Base-by-base conservation (phyloP, 2,329 filamentous ascomycete genomes). In the Claviceps purpurea region DNA sequence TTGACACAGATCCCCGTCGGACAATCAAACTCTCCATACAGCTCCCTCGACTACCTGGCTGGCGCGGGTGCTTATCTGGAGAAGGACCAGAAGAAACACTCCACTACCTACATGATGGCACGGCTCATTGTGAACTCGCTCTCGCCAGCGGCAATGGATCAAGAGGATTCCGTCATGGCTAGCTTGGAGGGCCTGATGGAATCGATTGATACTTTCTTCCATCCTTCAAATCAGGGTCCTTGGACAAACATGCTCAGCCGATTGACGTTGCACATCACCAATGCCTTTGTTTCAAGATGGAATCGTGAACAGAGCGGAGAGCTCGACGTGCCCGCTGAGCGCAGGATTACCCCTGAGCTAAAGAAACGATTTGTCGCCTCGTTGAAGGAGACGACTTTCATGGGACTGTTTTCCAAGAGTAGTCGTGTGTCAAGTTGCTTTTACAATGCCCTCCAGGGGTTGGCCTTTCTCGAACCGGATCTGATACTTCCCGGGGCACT, bases 361-460 rank as follows among this genome's bases (percentile, higher is more conserved):
- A 95, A 90, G 72, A 81, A 77, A 62, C 84, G 93, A 46, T 97
- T 98, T 64, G 93, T 98, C 34, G 71, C 90, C 40, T 87, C 89
- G 56, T 72, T 98, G 56, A 84, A 85, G 57, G 93, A 98, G 58
- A 91, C 96, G 47, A 89, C 89, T 4, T 98, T 96, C 67, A 96
- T 98, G 90, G 93, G 93, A 30, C 85, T 98, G 49, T 98, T 96
- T 66, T 87, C 90, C 51, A 98, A 98, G 75, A 95, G 90, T 66
- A 84, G 82, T 53, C 90, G 89, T 49, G 85, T 93, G 3, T 89
- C 95, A 64, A 90, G 85, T 66, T 95, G 90, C 72, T 95, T 91
- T 57, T 81, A 96, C 57, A 89, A 87, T 49, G 88, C 91, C 1
- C 74, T 98, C 49, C 91, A 97, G 65, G 87, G 87, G 51, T 72